Evolutionary conservation across 257 asterid species (phyloP).

Genomic region (Dorcoceras hygrometricum): DNA sequence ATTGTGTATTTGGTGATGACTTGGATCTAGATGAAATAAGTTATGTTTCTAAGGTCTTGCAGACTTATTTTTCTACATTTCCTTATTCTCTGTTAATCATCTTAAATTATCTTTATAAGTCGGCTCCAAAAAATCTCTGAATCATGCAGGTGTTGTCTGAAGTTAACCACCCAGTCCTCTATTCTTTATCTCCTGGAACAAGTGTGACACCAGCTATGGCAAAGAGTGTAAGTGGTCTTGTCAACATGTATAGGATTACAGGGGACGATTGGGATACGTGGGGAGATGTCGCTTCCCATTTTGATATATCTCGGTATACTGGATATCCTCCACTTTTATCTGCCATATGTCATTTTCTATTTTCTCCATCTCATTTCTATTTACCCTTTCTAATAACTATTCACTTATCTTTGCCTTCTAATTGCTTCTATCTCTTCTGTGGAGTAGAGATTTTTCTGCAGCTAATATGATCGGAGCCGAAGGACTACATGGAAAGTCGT

Average conservation of each 20-base stretch:
- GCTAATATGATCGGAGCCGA: slow-evolving; percentile 72
- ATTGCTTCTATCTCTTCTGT: background rate
- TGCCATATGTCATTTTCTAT: background rate
- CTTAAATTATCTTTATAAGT: background rate
- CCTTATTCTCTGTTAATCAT: slow-evolving; percentile 1
- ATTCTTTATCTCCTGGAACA: slow-evolving; percentile 89
- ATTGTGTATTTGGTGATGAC: slow-evolving; percentile 91
- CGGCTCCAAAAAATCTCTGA: slow-evolving; percentile 15
- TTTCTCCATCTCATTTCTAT: slow-evolving; percentile 16
- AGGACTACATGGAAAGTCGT: slow-evolving; percentile 79
- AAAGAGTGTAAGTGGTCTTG: slow-evolving; percentile 53
- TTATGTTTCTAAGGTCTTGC: slow-evolving; percentile 69
- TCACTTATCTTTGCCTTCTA: background rate
- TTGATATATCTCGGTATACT: slow-evolving; percentile 67
- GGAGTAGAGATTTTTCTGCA: slow-evolving; percentile 65
- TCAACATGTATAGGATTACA: slow-evolving; percentile 88
- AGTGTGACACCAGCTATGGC: slow-evolving; percentile 82
- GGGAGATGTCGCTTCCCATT: slow-evolving; percentile 75
- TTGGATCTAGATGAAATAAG: slow-evolving; percentile 68
- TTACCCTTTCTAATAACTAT: background rate
- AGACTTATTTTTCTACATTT: slow-evolving; percentile 12
- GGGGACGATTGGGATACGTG: slow-evolving; percentile 99
- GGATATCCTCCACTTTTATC: background rate
- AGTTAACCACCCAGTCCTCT: slow-evolving; percentile 51
- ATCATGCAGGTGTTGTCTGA: slow-evolving; percentile 57